Evolutionary conservation across 257 asterid species (phyloP).

Genomic region (Osmanthus fragrans): DNA sequence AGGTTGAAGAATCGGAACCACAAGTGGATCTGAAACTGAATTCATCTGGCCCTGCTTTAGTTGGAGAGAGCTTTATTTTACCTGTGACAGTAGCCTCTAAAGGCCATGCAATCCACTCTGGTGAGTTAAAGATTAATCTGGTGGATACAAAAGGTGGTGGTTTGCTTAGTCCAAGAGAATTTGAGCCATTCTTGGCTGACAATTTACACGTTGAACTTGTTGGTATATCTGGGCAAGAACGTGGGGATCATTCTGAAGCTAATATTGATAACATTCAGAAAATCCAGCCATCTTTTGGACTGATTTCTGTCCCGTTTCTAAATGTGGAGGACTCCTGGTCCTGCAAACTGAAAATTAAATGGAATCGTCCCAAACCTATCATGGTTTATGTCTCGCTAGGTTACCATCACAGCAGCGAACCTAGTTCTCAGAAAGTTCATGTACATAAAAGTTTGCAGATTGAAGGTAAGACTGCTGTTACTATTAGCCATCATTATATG

Average conservation of each 20-base stretch:
- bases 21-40: constrained; percentile 82
- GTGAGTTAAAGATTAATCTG: constrained; percentile 91
- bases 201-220: constrained; percentile 92
- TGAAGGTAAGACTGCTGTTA: constrained; percentile 84
- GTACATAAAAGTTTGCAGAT: constrained; percentile 96
- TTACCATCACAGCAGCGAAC: constrained; percentile 59
- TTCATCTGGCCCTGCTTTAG: constrained; percentile 87
- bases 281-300: constrained; percentile 94
- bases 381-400: constrained; percentile 93
- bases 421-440: constrained; percentile 71
- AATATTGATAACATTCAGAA: constrained; percentile 63
- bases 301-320: constrained; percentile 80
- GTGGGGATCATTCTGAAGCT: constrained; percentile 43
- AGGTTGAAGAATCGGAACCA: constrained; percentile 98
- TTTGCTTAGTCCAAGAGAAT: constrained; percentile 94
- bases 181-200: constrained; percentile 71
- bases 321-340: constrained; percentile 79
- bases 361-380: constrained; percentile 97
- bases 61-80: constrained; percentile 81
- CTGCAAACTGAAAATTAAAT: constrained; percentile 82
- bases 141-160: constrained; percentile 97
- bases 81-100: constrained; percentile 83
- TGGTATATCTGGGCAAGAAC: constrained; percentile 56
- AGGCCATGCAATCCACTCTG: constrained; percentile 87
- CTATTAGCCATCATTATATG: constrained; percentile 73